These are phyloP conservation scores for Naegleria lovaniensis DNA, from an alignment of 208 protist species.

Conservation along the genomic window DNA sequence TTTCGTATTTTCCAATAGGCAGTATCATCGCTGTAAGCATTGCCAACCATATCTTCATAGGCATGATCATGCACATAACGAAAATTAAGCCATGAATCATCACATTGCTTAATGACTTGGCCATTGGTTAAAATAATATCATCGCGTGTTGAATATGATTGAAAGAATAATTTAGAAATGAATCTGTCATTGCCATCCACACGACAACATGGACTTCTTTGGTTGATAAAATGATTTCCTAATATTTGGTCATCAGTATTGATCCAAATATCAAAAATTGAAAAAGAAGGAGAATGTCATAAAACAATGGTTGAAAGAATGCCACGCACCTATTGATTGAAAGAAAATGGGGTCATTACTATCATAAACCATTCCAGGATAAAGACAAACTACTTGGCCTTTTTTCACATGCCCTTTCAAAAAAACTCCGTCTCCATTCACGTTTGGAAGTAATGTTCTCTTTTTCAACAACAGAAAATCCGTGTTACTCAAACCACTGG, in stretches of 20 bases:
- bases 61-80: not conserved
- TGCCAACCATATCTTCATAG: not conserved
- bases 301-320: no score
- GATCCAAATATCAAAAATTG: no score
- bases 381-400: not conserved
- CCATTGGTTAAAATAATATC: not conserved
- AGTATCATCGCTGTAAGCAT: not conserved
- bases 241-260: no score
- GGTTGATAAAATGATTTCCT: conserved; percentile 8
- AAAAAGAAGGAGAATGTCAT: no score
- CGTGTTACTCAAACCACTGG: no score
- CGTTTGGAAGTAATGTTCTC: not conserved
- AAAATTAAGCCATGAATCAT: not conserved
- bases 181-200: conserved; percentile 10
- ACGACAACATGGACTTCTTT: not conserved
- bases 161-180: not conserved
- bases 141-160: not conserved
- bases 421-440: not conserved
- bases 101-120: not conserved
- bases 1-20: not conserved
- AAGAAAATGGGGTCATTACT: conserved; percentile 1
- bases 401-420: not conserved
- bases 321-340: not conserved
- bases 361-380: not conserved
- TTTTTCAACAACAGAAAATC: not conserved